Evolutionary conservation across 371 early-diverging fungal genomes (phyloP).

Genomic region (Mortierella sp.): DNA sequence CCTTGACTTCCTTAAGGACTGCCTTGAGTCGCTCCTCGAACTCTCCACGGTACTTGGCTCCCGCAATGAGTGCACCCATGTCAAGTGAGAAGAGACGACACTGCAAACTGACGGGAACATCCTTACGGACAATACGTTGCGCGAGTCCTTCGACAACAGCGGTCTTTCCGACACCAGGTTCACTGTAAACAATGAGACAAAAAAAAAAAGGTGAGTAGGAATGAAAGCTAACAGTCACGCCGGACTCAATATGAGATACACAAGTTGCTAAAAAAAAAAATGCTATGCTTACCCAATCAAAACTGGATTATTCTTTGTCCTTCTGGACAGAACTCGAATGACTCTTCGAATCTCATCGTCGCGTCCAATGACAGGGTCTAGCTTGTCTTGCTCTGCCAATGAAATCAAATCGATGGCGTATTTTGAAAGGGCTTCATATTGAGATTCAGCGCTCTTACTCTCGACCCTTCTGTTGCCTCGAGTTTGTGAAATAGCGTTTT

Average conservation of each 20-base stretch:
- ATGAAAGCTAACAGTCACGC: background rate
- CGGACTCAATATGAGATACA: background rate
- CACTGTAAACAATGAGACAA: conserved; percentile 63
- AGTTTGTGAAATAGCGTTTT: conserved; percentile 83
- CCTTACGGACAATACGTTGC: conserved; percentile 94
- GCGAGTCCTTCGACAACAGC: conserved; percentile 98
- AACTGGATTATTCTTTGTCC: conserved; percentile 97
- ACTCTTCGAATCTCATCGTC: conserved; percentile 88
- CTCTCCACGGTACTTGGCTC: conserved; percentile 96
- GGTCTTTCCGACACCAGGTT: conserved; percentile 96
- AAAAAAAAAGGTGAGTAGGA: conserved; percentile 82
- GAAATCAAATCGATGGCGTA: conserved; percentile 93
- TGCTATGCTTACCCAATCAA: conserved; percentile 79
- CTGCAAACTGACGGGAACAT: conserved; percentile 93
- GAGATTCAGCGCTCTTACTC: conserved; percentile 87
- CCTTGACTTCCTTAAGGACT: conserved; percentile 96
- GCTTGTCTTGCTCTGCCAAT: conserved; percentile 81
- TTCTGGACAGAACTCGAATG: conserved; percentile 82
- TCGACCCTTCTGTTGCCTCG: conserved; percentile 90
- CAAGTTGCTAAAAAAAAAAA: conserved; percentile 2
- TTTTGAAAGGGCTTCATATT: conserved; percentile 88
- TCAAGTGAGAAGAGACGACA: conserved; percentile 94
- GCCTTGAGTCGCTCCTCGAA: conserved; percentile 99
- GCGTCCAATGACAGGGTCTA: conserved; percentile 92
- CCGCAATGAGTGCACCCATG: conserved; percentile 95